Percentiles rank a stretch among this genome's conserved stretches.
Evolutionary conservation across 2,329 filamentous ascomycete genomes (phyloP).

Genomic region (Colletotrichum zoysiae): DNA sequence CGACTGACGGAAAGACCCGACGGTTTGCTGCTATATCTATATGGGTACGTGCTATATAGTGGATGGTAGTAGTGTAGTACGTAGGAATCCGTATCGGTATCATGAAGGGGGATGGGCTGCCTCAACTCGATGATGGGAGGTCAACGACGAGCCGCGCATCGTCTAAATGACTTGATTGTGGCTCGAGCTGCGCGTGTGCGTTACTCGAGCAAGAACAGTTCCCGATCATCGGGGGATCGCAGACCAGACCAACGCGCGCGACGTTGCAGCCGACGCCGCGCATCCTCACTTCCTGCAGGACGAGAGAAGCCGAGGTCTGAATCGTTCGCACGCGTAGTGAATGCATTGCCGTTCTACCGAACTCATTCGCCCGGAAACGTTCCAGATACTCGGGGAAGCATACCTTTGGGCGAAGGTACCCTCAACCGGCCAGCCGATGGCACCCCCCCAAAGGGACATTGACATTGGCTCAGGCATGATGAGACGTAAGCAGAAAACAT

Average conservation of each 20-base stretch:
- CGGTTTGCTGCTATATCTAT: background rate
- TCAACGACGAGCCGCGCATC: slow-evolving; percentile 7
- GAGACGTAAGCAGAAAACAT: slow-evolving; percentile 18
- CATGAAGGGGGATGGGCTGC: background rate
- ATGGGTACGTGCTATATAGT: too few species aligned
- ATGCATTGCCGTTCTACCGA: background rate
- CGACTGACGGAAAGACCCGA: slow-evolving; percentile 7
- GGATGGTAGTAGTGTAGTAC: too few species aligned
- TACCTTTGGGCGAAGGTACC: background rate
- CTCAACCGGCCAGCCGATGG: background rate
- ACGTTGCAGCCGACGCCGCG: background rate
- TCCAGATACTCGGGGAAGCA: background rate
- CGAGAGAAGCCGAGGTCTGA: too few species aligned
- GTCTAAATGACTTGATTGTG: background rate
- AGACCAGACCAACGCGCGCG: background rate
- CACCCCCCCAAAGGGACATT: background rate
- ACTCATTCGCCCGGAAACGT: background rate
- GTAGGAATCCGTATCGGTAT: background rate
- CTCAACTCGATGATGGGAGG: background rate
- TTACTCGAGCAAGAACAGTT: slow-evolving; percentile 6
- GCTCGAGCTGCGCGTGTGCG: background rate
- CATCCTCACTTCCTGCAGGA: background rate
- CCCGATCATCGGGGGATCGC: background rate
- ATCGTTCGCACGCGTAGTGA: background rate
- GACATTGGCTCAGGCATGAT: background rate